Base-by-base conservation (phyloP, 441 rosid species). In the Hypseocharis bilobata region DNA sequence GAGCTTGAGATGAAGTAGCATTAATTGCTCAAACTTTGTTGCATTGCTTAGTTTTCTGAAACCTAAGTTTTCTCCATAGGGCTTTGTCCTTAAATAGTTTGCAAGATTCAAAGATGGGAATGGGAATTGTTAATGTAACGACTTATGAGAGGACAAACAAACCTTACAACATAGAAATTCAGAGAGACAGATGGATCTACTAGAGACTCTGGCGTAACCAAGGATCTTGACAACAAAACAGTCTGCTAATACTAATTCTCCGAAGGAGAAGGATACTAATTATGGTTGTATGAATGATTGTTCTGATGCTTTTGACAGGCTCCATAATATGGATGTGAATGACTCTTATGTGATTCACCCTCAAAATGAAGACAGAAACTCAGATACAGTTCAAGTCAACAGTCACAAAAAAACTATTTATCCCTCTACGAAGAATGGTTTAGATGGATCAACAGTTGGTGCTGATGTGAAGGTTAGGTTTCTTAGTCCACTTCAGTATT, bases 1-100 rank as follows among this genome's bases (percentile, higher is more conserved):
- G 59, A 25, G 59, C 14, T 54, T 52, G 67, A 58, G 63, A 20
- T 63, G 27, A 29, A 25, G 5, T 27, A 28, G 3, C 17, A 29
- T 34, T 28, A 19, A 40, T 29, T 34, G 34, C 38, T 19, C 32
- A 32, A 14, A 44, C 36, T 10, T 68, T 47, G 16, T 34, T 44
- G 30, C 42, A 45, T 59, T 64, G 40, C 60, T 62, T 25, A 38
- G 14, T 16, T 16, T 62, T 47, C 4, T 4, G 25, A 45, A 29
- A n/a, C 23, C 13, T n/a, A 7, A 30, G 47, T 25, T 66, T 58
- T 51, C 44, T 49, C 17, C 57, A 44, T 75, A 81, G 85, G 70
- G 60, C 67, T 57, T 49, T 60, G 57, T 63, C 42, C 65, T 57
- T 70, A 14, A 55, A 62, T 29, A 19, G 69, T 52, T 61, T 65